Evolutionary conservation across 495 filamentous ascomycete genomes (phyloP), one percentile per base, ranked within the genome.

Genomic region (Penicillium malachiteum): DNA sequence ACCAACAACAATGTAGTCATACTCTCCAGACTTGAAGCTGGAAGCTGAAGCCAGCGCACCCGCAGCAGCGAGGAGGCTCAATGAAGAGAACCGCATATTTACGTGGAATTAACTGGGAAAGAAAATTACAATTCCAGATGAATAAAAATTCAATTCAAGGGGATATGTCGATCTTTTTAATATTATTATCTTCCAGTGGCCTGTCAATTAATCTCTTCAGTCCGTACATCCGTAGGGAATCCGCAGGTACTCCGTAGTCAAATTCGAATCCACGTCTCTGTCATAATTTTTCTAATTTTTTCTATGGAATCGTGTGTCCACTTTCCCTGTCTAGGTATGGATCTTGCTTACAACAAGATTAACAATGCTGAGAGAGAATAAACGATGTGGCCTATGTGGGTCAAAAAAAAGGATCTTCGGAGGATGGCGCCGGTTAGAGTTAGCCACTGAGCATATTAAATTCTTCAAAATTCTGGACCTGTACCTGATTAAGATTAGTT

Each of bases 1-100:
- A n/a, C 71, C 70, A 0, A 72, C 68, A 16, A 72, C 60, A 34
- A 72, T 71, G 48, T 66, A 68, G 56, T 68, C 66, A 34, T 67
- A 67, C 14, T 55, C 18, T 17, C 44, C 16, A 42, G 62, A 65
- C 56, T 66, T 56, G 44, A 63, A 55, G 37, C 18, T 49, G 3
- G 61, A 57, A 13, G 59, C 59, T 3, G 63, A 56, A 34, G 56
- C 50, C n/a, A 59, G 14, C 17, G 52, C 30, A 26, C 48, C 47
- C 33, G 55, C 51, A 43, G 56, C 54, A 33, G 59, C 50, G 6
- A 62, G 33, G 26, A 56, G 48, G 34, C 58, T 43, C 7, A 46
- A 46, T 33, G 38, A 51, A 35, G 52, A 41, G 17, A 62, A 55
- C 43, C 56, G 51, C 52, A 62, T 62, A 9, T 17, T 46, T 18